Evolutionary conservation across 2,329 filamentous ascomycete species (phyloP), one percentile per base, ranked within the genome.

Genomic region (Hypoxylon sp.): DNA sequence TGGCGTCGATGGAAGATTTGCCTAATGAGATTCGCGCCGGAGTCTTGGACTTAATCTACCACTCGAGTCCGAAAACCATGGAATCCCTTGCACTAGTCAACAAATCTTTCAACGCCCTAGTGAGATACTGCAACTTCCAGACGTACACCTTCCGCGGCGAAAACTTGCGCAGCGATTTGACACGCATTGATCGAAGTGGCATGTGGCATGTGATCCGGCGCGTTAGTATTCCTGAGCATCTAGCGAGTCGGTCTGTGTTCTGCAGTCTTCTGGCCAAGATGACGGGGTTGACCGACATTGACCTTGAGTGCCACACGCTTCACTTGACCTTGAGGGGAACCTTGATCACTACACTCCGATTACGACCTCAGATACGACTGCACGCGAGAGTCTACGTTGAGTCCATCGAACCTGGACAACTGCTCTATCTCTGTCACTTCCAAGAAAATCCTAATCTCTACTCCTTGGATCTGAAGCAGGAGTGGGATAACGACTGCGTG

Each of bases 271-370:
- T 42, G 32, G 6, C 35, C 21, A 44, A 55, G 21, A 55, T 55
- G 52, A 37, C 13, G 52, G 15, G 7, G 35, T 8, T 55, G 37
- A 35, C 19, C 37, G 37, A 44, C 37, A 44, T 55, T 24, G 52
- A 55, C 13, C 35, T 55, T 13, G 19, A 42, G 32, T 55, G 35
- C n/a, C 11, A 27, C 2, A 24, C 19, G 13, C 19, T 55, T 21
- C 24, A 31, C 37, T 5, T 3, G 8, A 24, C 11, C 27, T 17
- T 56, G 5, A 10, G 19, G 7, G 6, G 13, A 6, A 31, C 24
- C 3, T 32, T 56, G n/a, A 3, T 46, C 7, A 24, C 19, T 11
- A 3, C 4, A 29, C 37, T 56, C 11, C 24, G 3, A 21, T 3
- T 2, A 3, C 53, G 21, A 46, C 53, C 24, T 19, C 7, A 32